These are phyloP conservation scores for Cantharellus cinnabarinus DNA, from an alignment of 768 basidiomycete genomes.

Conservation along the genomic window DNA sequence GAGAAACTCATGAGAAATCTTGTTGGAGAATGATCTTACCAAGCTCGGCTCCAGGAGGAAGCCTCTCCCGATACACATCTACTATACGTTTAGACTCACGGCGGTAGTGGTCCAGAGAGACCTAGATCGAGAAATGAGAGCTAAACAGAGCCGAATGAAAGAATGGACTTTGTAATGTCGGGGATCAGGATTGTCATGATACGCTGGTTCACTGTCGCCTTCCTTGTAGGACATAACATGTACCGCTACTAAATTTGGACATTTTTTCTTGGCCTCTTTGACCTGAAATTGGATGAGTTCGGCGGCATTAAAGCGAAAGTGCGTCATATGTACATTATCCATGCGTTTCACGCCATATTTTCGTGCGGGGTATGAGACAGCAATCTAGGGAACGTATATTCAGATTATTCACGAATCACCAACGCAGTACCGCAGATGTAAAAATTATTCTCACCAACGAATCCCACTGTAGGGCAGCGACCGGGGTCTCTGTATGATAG, in stretches of 20 bases:
- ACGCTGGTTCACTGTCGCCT: constrained; percentile 69
- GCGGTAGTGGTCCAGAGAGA: constrained; percentile 84
- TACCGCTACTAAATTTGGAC: constrained; percentile 64
- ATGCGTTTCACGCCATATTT: constrained; percentile 86
- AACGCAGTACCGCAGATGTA: no score
- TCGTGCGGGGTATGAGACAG: constrained; percentile 89
- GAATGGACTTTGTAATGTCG: constrained; percentile 73
- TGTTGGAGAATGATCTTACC: constrained; percentile 26
- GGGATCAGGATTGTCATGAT: constrained; percentile 79
- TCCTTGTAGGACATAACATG: constrained; percentile 92
- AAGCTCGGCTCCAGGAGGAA: constrained; percentile 59
- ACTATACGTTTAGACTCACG: constrained; percentile 80
- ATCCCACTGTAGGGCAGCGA: constrained; percentile 80
- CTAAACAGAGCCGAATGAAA: neutral
- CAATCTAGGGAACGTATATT: constrained; percentile 28
- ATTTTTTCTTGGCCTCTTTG: constrained; percentile 58
- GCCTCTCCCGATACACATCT: constrained; percentile 50
- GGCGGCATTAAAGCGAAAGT: neutral
- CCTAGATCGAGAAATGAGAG: constrained; percentile 22
- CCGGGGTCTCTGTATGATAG: constrained; percentile 24
- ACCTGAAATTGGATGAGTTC: constrained; percentile 16
- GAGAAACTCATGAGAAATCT: neutral
- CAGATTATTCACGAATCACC: no score
- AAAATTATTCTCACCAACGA: constrained; percentile 20
- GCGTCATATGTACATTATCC: constrained; percentile 26